Percentiles rank a stretch among this genome's conserved stretches.
Evolutionary conservation across 306 rosid genomes (phyloP).

Genomic region (Medicago ruthenica): DNA sequence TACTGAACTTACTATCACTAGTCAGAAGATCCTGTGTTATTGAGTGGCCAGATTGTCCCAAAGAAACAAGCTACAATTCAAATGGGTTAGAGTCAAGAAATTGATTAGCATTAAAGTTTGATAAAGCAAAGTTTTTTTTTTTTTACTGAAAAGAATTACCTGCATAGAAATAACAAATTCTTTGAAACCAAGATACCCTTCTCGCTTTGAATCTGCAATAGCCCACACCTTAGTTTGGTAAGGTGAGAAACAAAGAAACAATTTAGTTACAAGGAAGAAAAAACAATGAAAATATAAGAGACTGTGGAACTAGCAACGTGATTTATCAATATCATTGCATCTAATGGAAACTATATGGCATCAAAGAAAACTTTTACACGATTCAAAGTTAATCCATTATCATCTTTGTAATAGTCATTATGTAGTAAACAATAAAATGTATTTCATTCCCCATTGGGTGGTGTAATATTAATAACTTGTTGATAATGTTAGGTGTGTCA

Average conservation of each 20-base stretch:
- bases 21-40: slow-evolving; percentile 45
- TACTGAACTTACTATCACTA: slow-evolving; percentile 40
- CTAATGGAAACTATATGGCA: not conserved
- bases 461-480: no score
- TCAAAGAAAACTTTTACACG: not conserved
- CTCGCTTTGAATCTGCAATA: slow-evolving; percentile 85
- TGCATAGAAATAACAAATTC: slow-evolving; percentile 85
- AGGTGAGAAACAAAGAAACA: slow-evolving; percentile 29
- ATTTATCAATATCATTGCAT: no score
- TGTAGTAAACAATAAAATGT: not conserved
- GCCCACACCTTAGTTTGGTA: slow-evolving; percentile 82
- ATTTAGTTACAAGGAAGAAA: slow-evolving; percentile 9
- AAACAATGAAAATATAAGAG: not conserved
- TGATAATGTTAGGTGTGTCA: not conserved
- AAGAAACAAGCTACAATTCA: slow-evolving; percentile 42
- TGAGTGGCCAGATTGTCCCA: slow-evolving; percentile 49
- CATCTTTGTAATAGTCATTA: not conserved
- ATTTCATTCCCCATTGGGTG: not conserved
- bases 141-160: slow-evolving; percentile 44
- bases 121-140: not conserved
- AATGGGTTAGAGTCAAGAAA: slow-evolving; percentile 31
- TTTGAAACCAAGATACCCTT: slow-evolving; percentile 85
- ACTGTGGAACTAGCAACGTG: not conserved
- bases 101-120: not conserved
- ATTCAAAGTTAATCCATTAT: not conserved